phyloP scores from a whole-genome alignment of 352 stramenopile genomes.

The Phytophthora aleatoria region DNA sequence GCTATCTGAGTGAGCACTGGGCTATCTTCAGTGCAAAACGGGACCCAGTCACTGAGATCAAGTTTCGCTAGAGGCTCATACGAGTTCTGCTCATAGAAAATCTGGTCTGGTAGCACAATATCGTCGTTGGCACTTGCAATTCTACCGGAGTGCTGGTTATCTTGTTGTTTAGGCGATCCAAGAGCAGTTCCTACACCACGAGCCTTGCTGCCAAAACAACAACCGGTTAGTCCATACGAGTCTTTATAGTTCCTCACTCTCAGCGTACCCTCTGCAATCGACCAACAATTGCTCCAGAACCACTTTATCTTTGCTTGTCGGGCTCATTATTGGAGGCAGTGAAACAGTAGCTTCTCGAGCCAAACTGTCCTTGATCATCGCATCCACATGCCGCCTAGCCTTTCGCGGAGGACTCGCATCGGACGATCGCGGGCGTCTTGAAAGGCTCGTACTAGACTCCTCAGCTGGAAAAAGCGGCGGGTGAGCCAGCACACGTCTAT shows the following conservation, averaged over 20 bases:
- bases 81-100: constrained; percentile 70
- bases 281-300: constrained; percentile 48
- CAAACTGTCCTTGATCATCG: constrained; percentile 29
- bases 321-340: constrained; percentile 43
- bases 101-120: constrained; percentile 41
- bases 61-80: constrained; percentile 41
- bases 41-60: constrained; percentile 59
- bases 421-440: constrained; percentile 29
- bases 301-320: constrained; percentile 39
- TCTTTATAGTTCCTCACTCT: background rate
- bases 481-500: constrained; percentile 26
- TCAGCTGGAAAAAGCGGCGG: constrained; percentile 32
- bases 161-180: constrained; percentile 5
- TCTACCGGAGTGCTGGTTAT: constrained; percentile 56
- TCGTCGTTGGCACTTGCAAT: background rate
- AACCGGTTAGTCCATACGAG: constrained; percentile 10
- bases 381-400: constrained; percentile 14
- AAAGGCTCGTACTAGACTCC: constrained; percentile 3
- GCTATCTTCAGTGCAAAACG: constrained; percentile 39
- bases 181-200: background rate
- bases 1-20: constrained; percentile 44
- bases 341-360: constrained; percentile 19
- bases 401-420: constrained; percentile 24
- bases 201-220: constrained; percentile 25
- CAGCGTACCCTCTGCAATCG: constrained; percentile 51